phyloP scores from a whole-genome alignment of 129 eudicot genomes.

The Centaurea solstitialis region DNA sequence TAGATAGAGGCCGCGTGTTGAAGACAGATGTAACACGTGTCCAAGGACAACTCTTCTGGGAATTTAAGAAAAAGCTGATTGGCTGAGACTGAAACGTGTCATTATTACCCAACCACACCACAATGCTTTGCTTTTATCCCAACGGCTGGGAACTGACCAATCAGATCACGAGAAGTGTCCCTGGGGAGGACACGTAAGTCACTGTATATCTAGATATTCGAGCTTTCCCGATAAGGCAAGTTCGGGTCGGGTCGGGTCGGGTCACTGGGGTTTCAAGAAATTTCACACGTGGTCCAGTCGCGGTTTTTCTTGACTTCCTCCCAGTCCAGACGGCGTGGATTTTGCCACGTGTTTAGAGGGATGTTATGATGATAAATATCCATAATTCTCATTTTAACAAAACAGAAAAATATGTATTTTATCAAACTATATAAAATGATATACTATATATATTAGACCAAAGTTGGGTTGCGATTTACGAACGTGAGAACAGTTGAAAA shows the following conservation, averaged over 20 bases:
- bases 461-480: too few relatives aligned
- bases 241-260: conserved; percentile 26
- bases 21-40: conserved; percentile 39
- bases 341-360: conserved; percentile 24
- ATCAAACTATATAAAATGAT: too few relatives aligned
- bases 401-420: too few relatives aligned
- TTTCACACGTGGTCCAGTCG: conserved; percentile 35
- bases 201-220: conserved; percentile 4
- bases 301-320: neutral
- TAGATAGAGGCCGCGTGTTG: conserved; percentile 35
- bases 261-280: neutral
- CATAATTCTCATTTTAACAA: too few relatives aligned
- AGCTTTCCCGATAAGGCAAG: conserved; percentile 20
- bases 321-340: conserved; percentile 8
- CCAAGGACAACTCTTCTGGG: neutral
- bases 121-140: neutral
- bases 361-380: neutral
- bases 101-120: conserved; percentile 19
- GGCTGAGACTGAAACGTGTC: conserved; percentile 48
- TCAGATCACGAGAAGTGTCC: conserved; percentile 37
- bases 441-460: too few relatives aligned
- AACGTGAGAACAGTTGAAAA: too few relatives aligned
- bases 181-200: conserved; percentile 37
- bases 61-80: conserved; percentile 13
- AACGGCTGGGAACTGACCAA: conserved; percentile 42